Base-by-base conservation (phyloP, 768 basidiomycete species). In the Mycena amicta region DNA sequence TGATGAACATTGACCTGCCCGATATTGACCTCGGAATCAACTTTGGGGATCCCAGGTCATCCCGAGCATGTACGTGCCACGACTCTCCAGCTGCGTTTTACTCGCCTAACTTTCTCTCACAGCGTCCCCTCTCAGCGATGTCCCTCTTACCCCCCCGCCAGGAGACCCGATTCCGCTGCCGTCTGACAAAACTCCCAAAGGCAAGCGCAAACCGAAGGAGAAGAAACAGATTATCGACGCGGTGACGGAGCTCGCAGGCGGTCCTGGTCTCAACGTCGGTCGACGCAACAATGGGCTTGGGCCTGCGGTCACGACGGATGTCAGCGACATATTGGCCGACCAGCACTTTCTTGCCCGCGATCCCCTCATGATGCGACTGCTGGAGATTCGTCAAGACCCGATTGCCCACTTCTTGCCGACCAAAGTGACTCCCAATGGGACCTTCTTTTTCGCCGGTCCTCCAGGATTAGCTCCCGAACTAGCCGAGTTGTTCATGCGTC, bases 211-310 rank as follows among this genome's bases (percentile, higher is more conserved):
- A 72, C 63, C 71, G 31, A 86, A 83, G 63, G 87, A 89, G 67
- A 92, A 88, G 80, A 95, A 90, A 72, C 89, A 92, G 63, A 92
- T 95, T 45, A 90, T 96, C 55, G 95, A 98, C 71, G 82, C 84
- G n/a, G 84, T 93, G 43, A 95, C 90, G 5, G 95, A 98, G 72
- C 82, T 95, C 43, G 80, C 82, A 41, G 85, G 86, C 56, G 85
- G 86, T 2, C 83, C 81, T 25, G 82, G 84, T 25, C 76, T 77
- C 5, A 76, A 79, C 59, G 71, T 77, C 51, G 82, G 85, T 40
- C 83, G 85, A n/a, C 79, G 81, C 27, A 74, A 74, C 27, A 78
- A 74, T 52, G 79, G 77, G 23, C 70, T 86, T 23, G 84, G 83
- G 23, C 79, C 80, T 28, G 84, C 82, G 40, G 79, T 85, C 40